Base-by-base conservation (phyloP, 768 basidiomycete genomes). In the Neoboletus magnificus region DNA sequence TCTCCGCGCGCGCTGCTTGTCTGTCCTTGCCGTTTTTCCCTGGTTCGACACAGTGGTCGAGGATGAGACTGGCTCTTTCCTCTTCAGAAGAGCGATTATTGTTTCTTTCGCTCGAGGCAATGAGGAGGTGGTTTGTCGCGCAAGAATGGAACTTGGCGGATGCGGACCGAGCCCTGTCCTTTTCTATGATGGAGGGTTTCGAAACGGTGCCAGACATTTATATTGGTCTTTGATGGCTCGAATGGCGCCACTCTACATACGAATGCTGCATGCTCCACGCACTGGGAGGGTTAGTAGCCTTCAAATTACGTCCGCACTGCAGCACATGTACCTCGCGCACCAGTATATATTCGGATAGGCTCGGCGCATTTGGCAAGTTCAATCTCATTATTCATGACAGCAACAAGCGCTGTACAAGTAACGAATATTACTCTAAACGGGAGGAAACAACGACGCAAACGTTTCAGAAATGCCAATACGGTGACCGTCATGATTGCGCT, bases 91-190 rank as follows among this genome's bases (percentile, higher is more conserved):
- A 48, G 62, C 55, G 36, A 6, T 4, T 9, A 36, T 18, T 16
- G 1, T 45, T 32, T 2, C 37, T 12, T 41, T 47, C 42, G 58
- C 68, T 56, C 63, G 42, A 67, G 68, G 67, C 59, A 52, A 54
- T 22, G 63, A 67, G 54, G 67, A 59, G 68, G 65, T 68, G 67
- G 67, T 69, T 68, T 69, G 59, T 59, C 68, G 35, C 60, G 61
- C 63, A 59, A 69, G 57, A 68, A 42, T 20, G 20, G 22, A 25
- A 52, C 16, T 10, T 55, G 59, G 62, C 45, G 32, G 23, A 45
- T 35, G 54, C 40, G 52, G 42, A 59, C 49, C 48, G 29, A 7
- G 16, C 10, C 41, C 7, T 10, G 25, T 35, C 29, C 11, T 23
- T 27, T 40, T 39, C 30, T 22, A 45, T 22, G 40, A 50, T 37